These are phyloP conservation scores for Beta lomatogona DNA, from an alignment of 179 eudicot genomes.

Conservation along the genomic window DNA sequence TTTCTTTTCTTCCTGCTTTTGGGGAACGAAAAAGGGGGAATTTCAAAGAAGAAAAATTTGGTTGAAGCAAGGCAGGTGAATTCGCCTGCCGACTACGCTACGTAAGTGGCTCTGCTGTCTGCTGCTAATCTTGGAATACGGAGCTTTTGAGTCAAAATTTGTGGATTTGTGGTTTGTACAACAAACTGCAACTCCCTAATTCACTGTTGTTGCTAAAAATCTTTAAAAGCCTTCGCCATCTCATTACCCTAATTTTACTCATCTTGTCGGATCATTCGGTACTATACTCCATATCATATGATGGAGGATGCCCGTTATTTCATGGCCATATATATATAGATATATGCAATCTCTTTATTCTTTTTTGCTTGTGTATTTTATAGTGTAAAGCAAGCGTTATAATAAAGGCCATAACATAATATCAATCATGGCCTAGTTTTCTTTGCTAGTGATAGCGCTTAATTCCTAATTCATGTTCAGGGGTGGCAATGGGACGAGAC, in stretches of 20 bases:
- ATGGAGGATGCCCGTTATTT: background rate
- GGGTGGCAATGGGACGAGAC: too few relatives aligned
- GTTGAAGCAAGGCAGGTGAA: background rate
- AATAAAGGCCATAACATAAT: background rate
- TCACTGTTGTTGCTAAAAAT: constrained; percentile 38
- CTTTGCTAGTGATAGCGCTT: too few relatives aligned
- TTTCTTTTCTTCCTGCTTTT: background rate
- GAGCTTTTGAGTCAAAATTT: constrained; percentile 6
- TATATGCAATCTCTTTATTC: background rate
- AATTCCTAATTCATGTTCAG: too few relatives aligned
- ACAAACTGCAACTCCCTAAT: background rate
- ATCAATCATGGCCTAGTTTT: too few relatives aligned
- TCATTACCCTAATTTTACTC: constrained; percentile 35
- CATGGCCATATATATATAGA: background rate
- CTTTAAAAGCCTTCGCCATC: background rate
- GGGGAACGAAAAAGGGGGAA: constrained; percentile 7
- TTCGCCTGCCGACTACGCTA: constrained; percentile 38
- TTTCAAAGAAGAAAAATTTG: constrained; percentile 9
- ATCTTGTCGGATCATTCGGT: constrained; percentile 34
- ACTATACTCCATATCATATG: background rate
- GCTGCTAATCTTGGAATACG: constrained; percentile 20
- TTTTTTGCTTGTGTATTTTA: background rate
- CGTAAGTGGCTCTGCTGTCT: constrained; percentile 18
- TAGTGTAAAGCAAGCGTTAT: background rate
- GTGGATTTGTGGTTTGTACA: constrained; percentile 3